Conservation (phyloP, 345 rosid genomes). For the Salix arbutifolia region DNA sequence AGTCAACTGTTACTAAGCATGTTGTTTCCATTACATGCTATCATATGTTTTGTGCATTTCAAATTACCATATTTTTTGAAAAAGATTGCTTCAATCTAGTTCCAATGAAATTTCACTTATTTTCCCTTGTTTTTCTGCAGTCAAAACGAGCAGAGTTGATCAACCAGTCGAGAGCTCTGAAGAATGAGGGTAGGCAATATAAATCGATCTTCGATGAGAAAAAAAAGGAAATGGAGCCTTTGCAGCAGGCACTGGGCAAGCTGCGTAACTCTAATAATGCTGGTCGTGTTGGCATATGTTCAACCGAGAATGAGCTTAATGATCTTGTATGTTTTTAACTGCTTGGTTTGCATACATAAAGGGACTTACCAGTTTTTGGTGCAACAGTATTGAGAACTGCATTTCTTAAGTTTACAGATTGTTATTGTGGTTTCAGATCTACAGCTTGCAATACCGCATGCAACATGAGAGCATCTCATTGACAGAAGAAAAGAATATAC, state of each 20-base stretch:
- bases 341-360: constrained; percentile 6
- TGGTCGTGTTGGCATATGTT: constrained; percentile 56
- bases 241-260: constrained; percentile 89
- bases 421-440: constrained; percentile 51
- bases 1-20: not conserved
- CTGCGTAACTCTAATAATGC: constrained; percentile 41
- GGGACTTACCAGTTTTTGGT: not conserved
- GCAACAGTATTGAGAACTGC: not conserved
- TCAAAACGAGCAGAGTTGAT: constrained; percentile 44
- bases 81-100: not conserved
- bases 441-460: constrained; percentile 68
- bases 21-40: not conserved
- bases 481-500: constrained; percentile 87
- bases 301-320: constrained; percentile 90
- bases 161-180: constrained; percentile 39
- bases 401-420: constrained; percentile 12
- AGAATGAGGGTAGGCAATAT: constrained; percentile 30
- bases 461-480: constrained; percentile 91
- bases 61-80: not conserved
- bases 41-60: not conserved
- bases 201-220: constrained; percentile 54
- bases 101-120: not conserved
- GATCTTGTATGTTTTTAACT: constrained; percentile 47
- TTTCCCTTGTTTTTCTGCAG: constrained; percentile 24
- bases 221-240: constrained; percentile 72